phyloP scores from a whole-genome alignment of 2,329 filamentous ascomycete genomes.

The Chalara sp. region DNA sequence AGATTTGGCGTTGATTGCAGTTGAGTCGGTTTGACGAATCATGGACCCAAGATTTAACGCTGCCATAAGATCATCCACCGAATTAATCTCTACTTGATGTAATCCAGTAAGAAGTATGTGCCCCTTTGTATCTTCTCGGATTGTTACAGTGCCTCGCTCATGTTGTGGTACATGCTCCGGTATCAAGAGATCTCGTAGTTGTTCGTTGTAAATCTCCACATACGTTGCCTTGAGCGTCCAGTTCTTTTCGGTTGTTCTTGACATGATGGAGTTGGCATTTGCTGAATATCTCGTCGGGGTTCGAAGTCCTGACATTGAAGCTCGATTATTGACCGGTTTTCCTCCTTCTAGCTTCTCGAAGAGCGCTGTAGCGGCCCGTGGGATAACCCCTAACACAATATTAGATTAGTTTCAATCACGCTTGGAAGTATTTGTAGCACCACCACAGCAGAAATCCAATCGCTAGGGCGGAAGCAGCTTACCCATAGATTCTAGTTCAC shows the following conservation, averaged over 20 bases:
- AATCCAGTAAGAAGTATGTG: slow-evolving; percentile 91
- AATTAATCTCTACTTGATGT: slow-evolving; percentile 81
- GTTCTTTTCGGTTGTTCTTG: slow-evolving; percentile 52
- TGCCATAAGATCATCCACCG: slow-evolving; percentile 81
- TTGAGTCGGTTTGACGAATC: slow-evolving; percentile 94
- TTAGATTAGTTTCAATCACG: slow-evolving; percentile 11
- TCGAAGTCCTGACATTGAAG: slow-evolving; percentile 70
- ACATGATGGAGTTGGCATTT: slow-evolving; percentile 14
- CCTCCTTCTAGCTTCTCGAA: slow-evolving; percentile 77
- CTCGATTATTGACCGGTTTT: slow-evolving; percentile 44
- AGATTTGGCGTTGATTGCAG: slow-evolving; percentile 94
- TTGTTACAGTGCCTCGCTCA: slow-evolving; percentile 77
- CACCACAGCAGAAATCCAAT: slow-evolving; percentile 1
- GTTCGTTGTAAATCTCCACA: slow-evolving; percentile 97
- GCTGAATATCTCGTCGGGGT: slow-evolving; percentile 74
- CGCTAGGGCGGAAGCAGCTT: slow-evolving; percentile 31
- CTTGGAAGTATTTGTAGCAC: neutral
- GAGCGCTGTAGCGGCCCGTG: slow-evolving; percentile 75
- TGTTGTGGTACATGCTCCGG: slow-evolving; percentile 61
- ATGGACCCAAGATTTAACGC: slow-evolving; percentile 88
- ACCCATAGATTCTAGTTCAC: slow-evolving; percentile 70
- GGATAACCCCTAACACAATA: slow-evolving; percentile 70
- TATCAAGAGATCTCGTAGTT: slow-evolving; percentile 81
- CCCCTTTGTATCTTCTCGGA: slow-evolving; percentile 89
- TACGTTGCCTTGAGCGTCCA: slow-evolving; percentile 95